Base-by-base conservation (phyloP, 176 grass and related monocot species). In the Elaeis guineensis region DNA sequence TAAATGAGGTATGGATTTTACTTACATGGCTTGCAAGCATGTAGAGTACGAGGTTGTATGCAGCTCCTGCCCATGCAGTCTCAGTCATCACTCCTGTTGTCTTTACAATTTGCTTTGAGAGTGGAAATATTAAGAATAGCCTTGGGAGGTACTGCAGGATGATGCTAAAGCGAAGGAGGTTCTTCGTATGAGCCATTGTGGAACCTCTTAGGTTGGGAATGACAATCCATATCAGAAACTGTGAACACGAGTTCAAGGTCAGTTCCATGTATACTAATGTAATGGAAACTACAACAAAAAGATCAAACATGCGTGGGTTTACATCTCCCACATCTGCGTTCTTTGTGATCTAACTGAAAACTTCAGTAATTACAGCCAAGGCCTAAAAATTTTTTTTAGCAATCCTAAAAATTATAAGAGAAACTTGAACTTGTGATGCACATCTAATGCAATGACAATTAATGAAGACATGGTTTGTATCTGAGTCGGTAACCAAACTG, bases 41-140 rank as follows among this genome's bases (percentile, higher is more conserved):
- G 87, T 97, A 97, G 70, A 97, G 84, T 55, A 92, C 57, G 4
- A 97, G 93, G 73, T 97, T 97, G 78, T 97, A 97, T 6, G 93
- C 93, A 35, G 93, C 93, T 5, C 93, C 82, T 0, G 79, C 93
- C 93, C 93, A 97, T 57, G 93, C 87, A 24, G 85, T 89, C 69
- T 97, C 87, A 4, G 84, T 85, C 76, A 97, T 89, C 21, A 90
- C 79, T 3, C 93, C 87, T 1, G 87, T 85, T 8, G 82, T 75
- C 87, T 62, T 92, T 9, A 97, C 79, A 35, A 97, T 97, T 65
- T 78, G 72, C 51, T 65, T 78, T 3, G 81, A 78, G 16, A 97
- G 87, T 16, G 93, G 93, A 58, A 97, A 83, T 61, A 97, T 97
- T 25, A 89, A 81, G 79, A 91, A 83, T 2, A 97, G 79, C 70